Base-by-base conservation (phyloP, 371 early-diverging fungal genomes). In the Zychaea mexicana region DNA sequence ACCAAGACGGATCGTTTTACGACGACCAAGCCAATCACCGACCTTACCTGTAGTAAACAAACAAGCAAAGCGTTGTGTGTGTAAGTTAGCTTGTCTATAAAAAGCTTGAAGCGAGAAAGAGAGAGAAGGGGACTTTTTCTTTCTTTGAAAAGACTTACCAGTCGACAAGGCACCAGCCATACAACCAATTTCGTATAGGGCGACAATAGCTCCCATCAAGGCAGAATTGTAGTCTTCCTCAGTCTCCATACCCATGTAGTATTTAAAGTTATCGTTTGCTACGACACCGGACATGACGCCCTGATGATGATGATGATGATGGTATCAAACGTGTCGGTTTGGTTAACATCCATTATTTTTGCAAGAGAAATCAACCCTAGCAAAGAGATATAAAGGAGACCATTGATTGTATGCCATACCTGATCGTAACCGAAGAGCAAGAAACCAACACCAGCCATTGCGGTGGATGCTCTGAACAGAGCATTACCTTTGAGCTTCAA, bases 351-450 rank as follows among this genome's bases (percentile, higher is more conserved):
- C n/a, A n/a, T n/a, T n/a, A n/a, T n/a, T n/a, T n/a, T n/a, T n/a
- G n/a, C n/a, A n/a, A n/a, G n/a, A n/a, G n/a, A n/a, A 21, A 32
- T 42, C 21, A 19, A 47, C 3, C n/a, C 36, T 52, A 13, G 17
- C 24, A 22, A n/a, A 13, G 7, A 19, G 13, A 8, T 9, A 17
- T 42, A 6, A 6, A 42, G 4, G n/a, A 15, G 15, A 42, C 15
- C n/a, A n/a, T n/a, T n/a, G n/a, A n/a, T n/a, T n/a, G n/a, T n/a
- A n/a, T n/a, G n/a, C n/a, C 36, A 45, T 70, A 77, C 81, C 60
- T 81, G 81, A 69, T 78, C 82, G 53, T 81, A 81, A 67, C 82
- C 82, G 60, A 81, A 81, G 33, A 81, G 68, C 59, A 81, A 72
- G 65, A 81, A 81, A 62, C 78, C 78, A n/a, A 72, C 59, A 46